Percentiles rank a stretch among this genome's conserved stretches.
Conservation (phyloP, 495 filamentous ascomycete genomes). For the Penicillium flavigenum region DNA sequence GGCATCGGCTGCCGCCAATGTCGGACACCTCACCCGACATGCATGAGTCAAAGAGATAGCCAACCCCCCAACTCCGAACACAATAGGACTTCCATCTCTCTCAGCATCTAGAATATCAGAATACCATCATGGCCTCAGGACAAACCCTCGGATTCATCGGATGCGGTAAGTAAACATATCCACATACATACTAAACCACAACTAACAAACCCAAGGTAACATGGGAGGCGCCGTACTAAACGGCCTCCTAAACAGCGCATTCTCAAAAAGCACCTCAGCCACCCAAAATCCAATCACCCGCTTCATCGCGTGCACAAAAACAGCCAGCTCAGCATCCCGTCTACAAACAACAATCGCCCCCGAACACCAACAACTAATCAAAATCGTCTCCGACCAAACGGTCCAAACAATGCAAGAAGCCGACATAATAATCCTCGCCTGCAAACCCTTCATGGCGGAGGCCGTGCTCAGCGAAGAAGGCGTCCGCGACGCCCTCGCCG, state of each 20-base stretch:
- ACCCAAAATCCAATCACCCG: slow-evolving; percentile 15
- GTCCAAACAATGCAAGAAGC: slow-evolving; percentile 30
- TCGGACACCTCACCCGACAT: slow-evolving; percentile 5
- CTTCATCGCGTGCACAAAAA: slow-evolving; percentile 37
- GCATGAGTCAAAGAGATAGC: background rate
- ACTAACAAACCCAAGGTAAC: slow-evolving; percentile 30
- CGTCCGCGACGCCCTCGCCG: slow-evolving; percentile 45
- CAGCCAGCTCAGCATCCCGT: slow-evolving; percentile 24
- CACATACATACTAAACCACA: background rate
- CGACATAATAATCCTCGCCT: slow-evolving; percentile 37
- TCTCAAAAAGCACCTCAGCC: slow-evolving; percentile 5
- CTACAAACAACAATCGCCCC: slow-evolving; percentile 13
- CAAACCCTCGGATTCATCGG: slow-evolving; percentile 32
- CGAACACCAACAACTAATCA: slow-evolving; percentile 16
- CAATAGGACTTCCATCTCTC: background rate
- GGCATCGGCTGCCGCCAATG: background rate
- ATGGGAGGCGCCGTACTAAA: slow-evolving; percentile 42
- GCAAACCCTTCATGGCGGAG: slow-evolving; percentile 38
- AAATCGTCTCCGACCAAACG: slow-evolving; percentile 23
- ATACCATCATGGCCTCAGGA: background rate
- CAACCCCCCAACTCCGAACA: background rate
- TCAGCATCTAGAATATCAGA: background rate
- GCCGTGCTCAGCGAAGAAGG: slow-evolving; percentile 31
- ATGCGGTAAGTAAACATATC: slow-evolving; percentile 24
- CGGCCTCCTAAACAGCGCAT: slow-evolving; percentile 35